phyloP scores from a whole-genome alignment of 352 stramenopile genomes.

The Pythium brassicae region DNA sequence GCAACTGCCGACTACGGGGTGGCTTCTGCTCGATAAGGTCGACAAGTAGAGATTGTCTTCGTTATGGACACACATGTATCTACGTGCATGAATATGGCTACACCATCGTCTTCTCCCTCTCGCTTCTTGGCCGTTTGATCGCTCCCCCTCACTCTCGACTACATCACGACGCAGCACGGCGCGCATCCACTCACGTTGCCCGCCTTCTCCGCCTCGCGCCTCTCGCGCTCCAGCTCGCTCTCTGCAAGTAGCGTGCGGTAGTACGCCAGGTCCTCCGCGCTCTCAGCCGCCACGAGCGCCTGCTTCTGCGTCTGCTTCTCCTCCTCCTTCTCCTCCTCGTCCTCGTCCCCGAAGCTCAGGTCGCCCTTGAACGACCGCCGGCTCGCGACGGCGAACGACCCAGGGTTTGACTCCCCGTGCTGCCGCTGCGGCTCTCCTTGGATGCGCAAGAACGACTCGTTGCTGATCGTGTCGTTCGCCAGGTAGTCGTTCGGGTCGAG shows the following conservation, averaged over 20 bases:
- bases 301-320: slow-evolving; percentile 4
- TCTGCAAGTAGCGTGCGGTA: slow-evolving; percentile 37
- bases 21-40: too few species aligned
- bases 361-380: slow-evolving; percentile 60
- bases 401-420: slow-evolving; percentile 19
- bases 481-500: slow-evolving; percentile 62
- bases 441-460: slow-evolving; percentile 61
- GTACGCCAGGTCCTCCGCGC: slow-evolving; percentile 44
- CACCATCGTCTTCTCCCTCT: too few species aligned
- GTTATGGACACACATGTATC: background rate
- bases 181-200: slow-evolving; percentile 36
- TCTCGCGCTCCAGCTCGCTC: slow-evolving; percentile 29
- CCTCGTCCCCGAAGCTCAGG: slow-evolving; percentile 18
- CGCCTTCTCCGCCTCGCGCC: slow-evolving; percentile 20
- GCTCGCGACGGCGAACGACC: slow-evolving; percentile 11
- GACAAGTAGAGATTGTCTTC: too few species aligned
- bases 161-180: slow-evolving; percentile 55
- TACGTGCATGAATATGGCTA: background rate
- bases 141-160: background rate
- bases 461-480: slow-evolving; percentile 63
- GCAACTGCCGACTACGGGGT: too few species aligned
- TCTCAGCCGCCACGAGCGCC: slow-evolving; percentile 12
- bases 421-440: slow-evolving; percentile 20
- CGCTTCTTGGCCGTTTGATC: too few species aligned
- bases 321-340: background rate